phyloP scores from a whole-genome alignment of 768 basidiomycete species.

The Boletus sp. region DNA sequence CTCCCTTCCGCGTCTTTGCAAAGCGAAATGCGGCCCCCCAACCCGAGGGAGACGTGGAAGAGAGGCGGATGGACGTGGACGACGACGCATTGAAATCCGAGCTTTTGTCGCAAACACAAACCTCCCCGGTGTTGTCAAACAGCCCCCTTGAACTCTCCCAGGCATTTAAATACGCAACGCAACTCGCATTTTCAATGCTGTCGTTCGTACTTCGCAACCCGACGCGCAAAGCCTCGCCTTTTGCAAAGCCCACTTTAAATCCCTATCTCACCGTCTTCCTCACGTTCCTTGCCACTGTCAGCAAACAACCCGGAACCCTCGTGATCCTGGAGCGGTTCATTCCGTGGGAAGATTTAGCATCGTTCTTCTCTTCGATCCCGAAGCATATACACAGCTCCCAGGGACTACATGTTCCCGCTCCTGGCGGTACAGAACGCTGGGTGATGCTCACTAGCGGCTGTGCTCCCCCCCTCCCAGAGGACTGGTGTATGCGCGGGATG shows the following conservation, averaged over 20 bases:
- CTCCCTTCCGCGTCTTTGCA: conserved; percentile 47
- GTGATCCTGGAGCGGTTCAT: conserved; percentile 68
- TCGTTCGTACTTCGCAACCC: conserved; percentile 65
- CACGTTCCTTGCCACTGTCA: conserved; percentile 81
- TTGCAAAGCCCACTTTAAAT: conserved; percentile 58
- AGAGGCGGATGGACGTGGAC: conserved; percentile 65
- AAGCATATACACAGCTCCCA: conserved; percentile 48
- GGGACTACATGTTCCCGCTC: conserved; percentile 34
- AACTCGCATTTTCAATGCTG: conserved; percentile 78
- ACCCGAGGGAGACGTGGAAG: conserved; percentile 39
- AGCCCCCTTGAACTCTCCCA: conserved; percentile 50
- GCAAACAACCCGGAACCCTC: conserved; percentile 61
- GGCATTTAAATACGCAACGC: conserved; percentile 68
- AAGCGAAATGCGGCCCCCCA: conserved; percentile 39
- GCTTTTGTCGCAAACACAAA: conserved; percentile 20
- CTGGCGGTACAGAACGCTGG: conserved; percentile 48
- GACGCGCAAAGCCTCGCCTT: conserved; percentile 56
- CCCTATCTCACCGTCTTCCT: conserved; percentile 85
- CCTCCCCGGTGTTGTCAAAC: conserved; percentile 30
- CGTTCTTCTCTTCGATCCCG: conserved; percentile 61
- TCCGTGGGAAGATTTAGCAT: conserved; percentile 78
- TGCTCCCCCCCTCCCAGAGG: conserved; percentile 77
- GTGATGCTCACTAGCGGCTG: conserved; percentile 67
- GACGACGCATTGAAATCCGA: conserved; percentile 37
- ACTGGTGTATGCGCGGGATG: conserved; percentile 95